Base-by-base conservation (phyloP, 495 filamentous ascomycete species). In the Poronia punctata region DNA sequence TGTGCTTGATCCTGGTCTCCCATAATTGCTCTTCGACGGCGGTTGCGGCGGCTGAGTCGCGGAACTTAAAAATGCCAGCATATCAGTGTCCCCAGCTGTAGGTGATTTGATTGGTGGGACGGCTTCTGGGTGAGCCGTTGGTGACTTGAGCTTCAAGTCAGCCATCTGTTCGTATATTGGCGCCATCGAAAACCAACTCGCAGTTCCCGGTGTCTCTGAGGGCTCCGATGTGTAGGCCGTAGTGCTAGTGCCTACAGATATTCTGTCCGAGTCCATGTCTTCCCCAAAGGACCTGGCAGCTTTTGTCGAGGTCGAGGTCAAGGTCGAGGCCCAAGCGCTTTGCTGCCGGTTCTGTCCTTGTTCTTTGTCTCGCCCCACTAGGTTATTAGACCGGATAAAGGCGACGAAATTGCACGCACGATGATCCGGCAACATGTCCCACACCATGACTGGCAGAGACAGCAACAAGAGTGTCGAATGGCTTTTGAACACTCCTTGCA, bases 401-500 rank as follows among this genome's bases (percentile, higher is more conserved):
- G 63, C 66, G 10, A 76, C 46, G n/a, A 76, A 75, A 1, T 61
- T 64, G 39, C 69, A 68, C 1, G 72, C 71, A 5, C 61, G 65
- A 35, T 71, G 53, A 21, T 70, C 65, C 2, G 70, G 70, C 0
- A 76, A 52, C 17, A 75, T 53, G 46, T 74, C 65, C 72, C 71
- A 76, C 6, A 75, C 53, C 55, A 68, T 70, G 18, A 74, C 59
- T 2, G 72, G 71, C 31, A 76, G 48, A 0, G 68, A 68, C 0
- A 75, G 39, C 10, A 75, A 41, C 10, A 74, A 45, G 22, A 76
- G 40, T 1, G 64, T 72, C 10, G 71, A 76, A 42, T 74, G 61
- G 30, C 70, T 73, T 41, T 69, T 67, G 46, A 71, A 76, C 2
- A 72, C 61, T 16, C 70, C 70, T 52, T 76, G 68, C 4, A 75